Base-by-base conservation (phyloP, 1,139 yeast species). In the Suhomyces atakaporum region DNA sequence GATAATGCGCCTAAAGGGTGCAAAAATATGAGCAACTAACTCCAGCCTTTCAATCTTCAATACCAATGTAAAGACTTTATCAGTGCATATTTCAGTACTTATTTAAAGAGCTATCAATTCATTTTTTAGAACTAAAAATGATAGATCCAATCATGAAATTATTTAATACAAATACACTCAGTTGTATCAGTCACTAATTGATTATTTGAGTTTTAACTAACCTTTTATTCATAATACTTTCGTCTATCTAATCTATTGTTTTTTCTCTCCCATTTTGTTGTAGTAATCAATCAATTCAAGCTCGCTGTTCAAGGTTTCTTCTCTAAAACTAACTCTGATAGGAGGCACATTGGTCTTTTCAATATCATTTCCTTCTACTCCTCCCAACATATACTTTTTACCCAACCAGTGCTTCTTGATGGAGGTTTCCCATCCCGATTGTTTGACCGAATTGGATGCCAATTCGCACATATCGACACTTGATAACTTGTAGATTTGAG, bases 401-500 rank as follows among this genome's bases (percentile, higher is more conserved):
- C 98, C 98, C 26, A 90, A 68, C 99, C 99, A 92, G 58, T 90
- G 97, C 50, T 73, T 77, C 63, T 92, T 94, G 53, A 92, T 75
- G 24, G 71, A 70, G 40, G 81, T 75, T 61, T 92, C 98, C 78
- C 90, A 92, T 0, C 99, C 98, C 47, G 94, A 82, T 67, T 90
- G 97, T 36, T 75, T 62, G 4, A 90, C 97, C 1, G 97, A 89
- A 58, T 94, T 72, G 36, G 54, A 49, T 2, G 77, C 98, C 60
- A 92, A 95, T 59, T 92, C 99, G 60, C 97, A 92, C 95, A 94
- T 87, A 62, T 92, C 98, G 15, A 90, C 97, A 40, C 89, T 81
- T 0, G 96, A 86, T 28, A 92, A 71, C 57, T 92, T 89, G 71
- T 90, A 92, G 50, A 92, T 92, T 62, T 92, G 97, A 0, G 97